A percentile compares a stretch with the other conserved stretches of the same genome.
phyloP scores from a whole-genome alignment of 257 asterid genomes.

The Avicennia marina region DNA sequence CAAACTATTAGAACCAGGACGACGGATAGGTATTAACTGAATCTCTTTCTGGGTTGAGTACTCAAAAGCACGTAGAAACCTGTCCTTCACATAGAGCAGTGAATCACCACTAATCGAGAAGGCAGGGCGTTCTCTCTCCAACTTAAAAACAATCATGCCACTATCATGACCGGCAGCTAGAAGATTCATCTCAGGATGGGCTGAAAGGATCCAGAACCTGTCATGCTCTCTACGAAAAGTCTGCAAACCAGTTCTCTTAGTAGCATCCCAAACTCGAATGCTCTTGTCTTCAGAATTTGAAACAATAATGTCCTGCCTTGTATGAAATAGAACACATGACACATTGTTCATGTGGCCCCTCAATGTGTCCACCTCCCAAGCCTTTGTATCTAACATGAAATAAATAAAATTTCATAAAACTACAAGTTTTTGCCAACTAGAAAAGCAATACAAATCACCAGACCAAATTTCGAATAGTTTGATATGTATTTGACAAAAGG shows the following conservation, averaged over 20 bases:
- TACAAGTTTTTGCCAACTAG: not conserved
- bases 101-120: constrained; percentile 80
- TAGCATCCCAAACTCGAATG: constrained; percentile 98
- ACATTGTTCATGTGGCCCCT: constrained; percentile 99
- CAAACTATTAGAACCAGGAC: constrained; percentile 81
- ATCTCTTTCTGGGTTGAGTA: constrained; percentile 82
- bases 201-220: constrained; percentile 93
- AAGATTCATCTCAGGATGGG: constrained; percentile 98
- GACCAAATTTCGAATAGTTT: not conserved
- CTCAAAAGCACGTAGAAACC: constrained; percentile 78
- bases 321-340: constrained; percentile 80
- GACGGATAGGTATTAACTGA: constrained; percentile 86
- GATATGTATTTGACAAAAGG: not conserved
- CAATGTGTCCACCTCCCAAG: constrained; percentile 99
- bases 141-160: constrained; percentile 94
- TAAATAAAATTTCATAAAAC: not conserved
- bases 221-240: constrained; percentile 98
- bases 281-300: constrained; percentile 98
- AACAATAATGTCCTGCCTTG: constrained; percentile 88
- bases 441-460: not conserved
- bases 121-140: constrained; percentile 98
- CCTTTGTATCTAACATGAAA: constrained; percentile 71
- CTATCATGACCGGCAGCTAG: constrained; percentile 99
- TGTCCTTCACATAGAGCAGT: constrained; percentile 74
- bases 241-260: constrained; percentile 95